Evolutionary conservation across 2,329 filamentous ascomycete genomes (phyloP), one percentile per base, ranked within the genome.

Genomic region (Fusarium humuli): DNA sequence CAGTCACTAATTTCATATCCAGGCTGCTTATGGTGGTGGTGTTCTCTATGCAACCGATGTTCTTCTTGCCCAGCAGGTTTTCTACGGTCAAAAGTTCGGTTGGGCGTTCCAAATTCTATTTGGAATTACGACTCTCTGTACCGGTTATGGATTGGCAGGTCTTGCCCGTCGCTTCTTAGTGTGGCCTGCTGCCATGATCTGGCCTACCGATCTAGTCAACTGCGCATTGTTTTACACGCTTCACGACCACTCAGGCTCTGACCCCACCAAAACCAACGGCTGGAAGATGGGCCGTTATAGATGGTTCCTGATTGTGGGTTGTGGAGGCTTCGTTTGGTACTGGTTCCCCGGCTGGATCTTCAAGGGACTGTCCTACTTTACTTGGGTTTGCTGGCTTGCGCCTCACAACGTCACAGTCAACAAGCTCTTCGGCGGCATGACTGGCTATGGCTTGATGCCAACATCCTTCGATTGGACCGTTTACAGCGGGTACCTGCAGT

Each of bases 271-370:
- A 57, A 83, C 83, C 25, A 85, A 83, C 72, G 89, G 90, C 45
- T 92, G 90, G 90, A 83, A 75, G 34, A 84, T 91, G 50, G 85
- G 87, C n/a, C 86, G 89, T 54, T 91, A 90, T 77, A 84, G 83
- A 67, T 87, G 87, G 77, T 92, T 91, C 79, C 74, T 90, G 58
- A 85, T 86, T 69, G 82, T 89, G 37, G 86, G 87, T 69, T 74
- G 79, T 27, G 84, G 79, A 20, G 83, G 86, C 25, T 84, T 84
- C 62, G 75, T 84, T 40, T 86, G 87, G 86, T 88, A 89, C 71
- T 90, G 86, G 85, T 84, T 90, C 71, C 88, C 89, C 0, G 88
- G 87, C 6, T 88, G 86, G 75, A 86, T 92, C 44, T 89, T 88
- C 63, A 87, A 87, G 56, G 88, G 87, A 52, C 80, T 91, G 7